A percentile compares a stretch with the other conserved stretches of the same genome.
These are phyloP conservation scores for Erythrobasidium hasegawianum DNA, from an alignment of 1,284 basidiomycete genomes.

Conservation along the genomic window DNA sequence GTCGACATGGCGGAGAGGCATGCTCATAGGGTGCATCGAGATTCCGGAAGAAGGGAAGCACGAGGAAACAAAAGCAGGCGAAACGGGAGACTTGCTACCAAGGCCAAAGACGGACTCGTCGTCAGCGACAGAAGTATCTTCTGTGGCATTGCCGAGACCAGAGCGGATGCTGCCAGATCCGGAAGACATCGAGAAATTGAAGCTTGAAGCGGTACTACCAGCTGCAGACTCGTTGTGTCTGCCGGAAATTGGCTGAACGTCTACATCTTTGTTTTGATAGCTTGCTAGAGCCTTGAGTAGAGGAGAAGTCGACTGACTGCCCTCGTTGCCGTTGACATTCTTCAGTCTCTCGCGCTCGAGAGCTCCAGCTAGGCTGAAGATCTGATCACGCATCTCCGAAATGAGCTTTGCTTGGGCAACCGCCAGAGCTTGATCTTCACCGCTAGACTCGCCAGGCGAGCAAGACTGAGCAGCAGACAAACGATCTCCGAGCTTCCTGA, in stretches of 20 bases:
- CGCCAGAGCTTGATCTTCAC: conserved; percentile 41
- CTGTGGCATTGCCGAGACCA: conserved; percentile 41
- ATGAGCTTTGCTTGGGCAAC: conserved; percentile 45
- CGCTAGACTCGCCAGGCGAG: neutral
- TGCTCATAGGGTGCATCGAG: conserved; percentile 33
- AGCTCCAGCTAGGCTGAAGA: conserved; percentile 43
- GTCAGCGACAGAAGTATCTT: conserved; percentile 43
- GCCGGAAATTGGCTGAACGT: conserved; percentile 14
- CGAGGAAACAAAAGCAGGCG: conserved; percentile 33
- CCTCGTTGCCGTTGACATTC: conserved; percentile 36
- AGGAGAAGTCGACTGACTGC: conserved; percentile 8
- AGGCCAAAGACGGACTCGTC: conserved; percentile 40
- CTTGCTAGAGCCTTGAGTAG: conserved; percentile 16
- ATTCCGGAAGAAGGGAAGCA: conserved; percentile 34
- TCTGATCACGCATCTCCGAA: conserved; percentile 46
- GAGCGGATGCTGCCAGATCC: conserved; percentile 37
- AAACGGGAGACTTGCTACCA: conserved; percentile 36
- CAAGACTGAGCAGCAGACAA: conserved; percentile 24
- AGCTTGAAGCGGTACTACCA: conserved; percentile 31
- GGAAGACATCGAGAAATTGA: conserved; percentile 40
- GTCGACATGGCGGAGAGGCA: conserved; percentile 25
- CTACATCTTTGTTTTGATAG: conserved; percentile 29
- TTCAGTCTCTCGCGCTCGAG: conserved; percentile 44
- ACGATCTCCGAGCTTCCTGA: conserved; percentile 36
- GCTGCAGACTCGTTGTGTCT: conserved; percentile 37